Evolutionary conservation across 2,329 filamentous ascomycete species (phyloP), one percentile per base, ranked within the genome.

Genomic region (Aureobasidium sp.): DNA sequence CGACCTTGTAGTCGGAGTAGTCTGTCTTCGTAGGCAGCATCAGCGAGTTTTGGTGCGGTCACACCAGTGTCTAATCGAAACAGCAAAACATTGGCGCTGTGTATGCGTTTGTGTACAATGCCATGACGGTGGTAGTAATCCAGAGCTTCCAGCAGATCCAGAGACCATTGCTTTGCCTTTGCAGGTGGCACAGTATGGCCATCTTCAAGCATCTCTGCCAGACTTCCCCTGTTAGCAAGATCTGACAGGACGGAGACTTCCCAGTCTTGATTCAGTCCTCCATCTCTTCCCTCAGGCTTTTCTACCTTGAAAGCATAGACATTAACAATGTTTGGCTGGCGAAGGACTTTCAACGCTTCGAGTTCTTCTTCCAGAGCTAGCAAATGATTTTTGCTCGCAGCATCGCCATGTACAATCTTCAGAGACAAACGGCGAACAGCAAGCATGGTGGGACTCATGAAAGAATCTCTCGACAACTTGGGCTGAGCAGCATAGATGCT

Each of bases 81-180:
- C 5, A 97, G 76, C 4, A 97, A 80, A 51, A 97, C 82, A 66
- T 96, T 96, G 20, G 84, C 82, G 13, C 87, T 80, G 70, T 96
- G 90, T 20, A 97, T 86, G 69, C 89, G 86, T 70, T 90, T 89
- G 74, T 66, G 94, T 27, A 90, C 80, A 62, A 97, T 81, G 23
- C 91, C 91, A 70, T 89, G 87, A 66, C 88, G 87, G 74, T 97
- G 93, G 58, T 96, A 84, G 72, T 88, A 96, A 63, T 91, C 89
- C 32, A 99, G 78, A 0, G 88, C 94, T 75, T 97, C 91, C 29
- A 99, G 82, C 20, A 99, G 80, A 69, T 96, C 91, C 63, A 92
- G 86, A n/a, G 91, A 94, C 88, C 91, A 97, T 27, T 90, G 87
- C 59, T 91, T 87, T 48, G 92, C 87, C 71, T 87, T 92, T 66